Evolutionary conservation across 2,329 filamentous ascomycete genomes (phyloP), one percentile per base, ranked within the genome.

Genomic region (Pseudocercospora macadamiae): DNA sequence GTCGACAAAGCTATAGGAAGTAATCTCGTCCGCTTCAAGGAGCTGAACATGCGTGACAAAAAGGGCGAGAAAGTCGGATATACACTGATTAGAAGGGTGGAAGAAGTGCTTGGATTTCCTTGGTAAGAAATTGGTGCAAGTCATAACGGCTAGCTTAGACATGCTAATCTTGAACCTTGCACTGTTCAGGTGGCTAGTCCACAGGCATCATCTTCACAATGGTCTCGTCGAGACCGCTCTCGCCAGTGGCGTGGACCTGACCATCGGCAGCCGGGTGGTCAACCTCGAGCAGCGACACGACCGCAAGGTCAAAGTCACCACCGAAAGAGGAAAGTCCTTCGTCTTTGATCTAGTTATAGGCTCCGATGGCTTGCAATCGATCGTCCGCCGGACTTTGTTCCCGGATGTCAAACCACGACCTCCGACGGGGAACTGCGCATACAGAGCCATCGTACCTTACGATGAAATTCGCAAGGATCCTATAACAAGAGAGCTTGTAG

Each of bases 181-280:
- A 12, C 12, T 12, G 12, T 32, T 12, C 28, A 32, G 28, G 28
- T 80, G 77, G 75, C 70, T 82, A 14, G 79, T 81, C 9, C 78
- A 81, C 49, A 70, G 68, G 23, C 78, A 79, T 10, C 77, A 82
- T 66, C 71, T 82, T 4, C 80, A 82, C 57, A 70, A 73, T 16
- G 77, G 77, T 12, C 68, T 81, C 2, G 73, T 74, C 10, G 67
- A 76, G 19, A 70, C 77, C 12, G 78, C 78, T 1, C 63, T 70
- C 19, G 64, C 71, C 12, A 66, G 73, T 12, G 79, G 79, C 0
- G 76, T 74, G 1, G 63, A 67, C 3, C 67, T 81, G 26, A 57
- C 74, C 23, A 74, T 79, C 9, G 62, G 70, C 18, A 73, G 74
- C 16, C 70, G 74, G 32, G 76, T 80, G 4, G 59, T 60, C 2